phyloP scores from a whole-genome alignment of 768 basidiomycete species.

The Amanita pseudoporphyria region DNA sequence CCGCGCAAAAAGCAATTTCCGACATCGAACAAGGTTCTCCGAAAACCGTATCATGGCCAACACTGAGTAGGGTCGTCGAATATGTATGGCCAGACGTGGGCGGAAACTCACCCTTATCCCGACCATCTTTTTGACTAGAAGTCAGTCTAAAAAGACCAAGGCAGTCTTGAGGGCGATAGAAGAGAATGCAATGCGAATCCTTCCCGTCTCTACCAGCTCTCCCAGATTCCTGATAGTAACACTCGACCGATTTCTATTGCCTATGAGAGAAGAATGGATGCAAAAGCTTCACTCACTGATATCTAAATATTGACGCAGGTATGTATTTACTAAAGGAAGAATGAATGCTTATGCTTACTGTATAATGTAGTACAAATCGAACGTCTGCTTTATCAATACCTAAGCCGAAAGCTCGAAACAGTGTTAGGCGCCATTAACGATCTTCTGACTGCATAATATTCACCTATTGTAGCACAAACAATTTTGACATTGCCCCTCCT shows the following conservation, averaged over 20 bases:
- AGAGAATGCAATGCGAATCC: conserved; percentile 83
- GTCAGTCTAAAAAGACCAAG: conserved; percentile 50
- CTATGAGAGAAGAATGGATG: not conserved
- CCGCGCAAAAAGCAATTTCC: conserved; percentile 80
- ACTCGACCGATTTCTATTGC: conserved; percentile 74
- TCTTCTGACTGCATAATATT: conserved; percentile 1
- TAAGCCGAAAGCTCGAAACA: conserved; percentile 60
- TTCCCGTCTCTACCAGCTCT: conserved; percentile 89
- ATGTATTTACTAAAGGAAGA: not conserved
- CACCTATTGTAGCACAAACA: conserved; percentile 85
- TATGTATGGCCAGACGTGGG: not conserved
- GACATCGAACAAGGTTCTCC: conserved; percentile 65
- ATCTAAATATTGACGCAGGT: conserved; percentile 14
- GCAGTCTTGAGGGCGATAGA: conserved; percentile 73
- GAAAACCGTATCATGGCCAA: conserved; percentile 75
- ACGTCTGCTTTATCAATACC: conserved; percentile 92
- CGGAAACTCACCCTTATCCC: conserved; percentile 45
- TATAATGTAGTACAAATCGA: conserved; percentile 84
- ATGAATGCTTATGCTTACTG: conserved; percentile 39
- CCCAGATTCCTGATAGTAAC: conserved; percentile 92
- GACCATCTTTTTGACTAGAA: conserved; percentile 46
- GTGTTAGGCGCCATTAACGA: not conserved
- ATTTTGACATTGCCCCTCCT: conserved; percentile 69
- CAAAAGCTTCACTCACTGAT: conserved; percentile 16
- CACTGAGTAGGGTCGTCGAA: conserved; percentile 33